Evolutionary conservation across 345 rosid genomes (phyloP).

Genomic region (Turnera subulata): DNA sequence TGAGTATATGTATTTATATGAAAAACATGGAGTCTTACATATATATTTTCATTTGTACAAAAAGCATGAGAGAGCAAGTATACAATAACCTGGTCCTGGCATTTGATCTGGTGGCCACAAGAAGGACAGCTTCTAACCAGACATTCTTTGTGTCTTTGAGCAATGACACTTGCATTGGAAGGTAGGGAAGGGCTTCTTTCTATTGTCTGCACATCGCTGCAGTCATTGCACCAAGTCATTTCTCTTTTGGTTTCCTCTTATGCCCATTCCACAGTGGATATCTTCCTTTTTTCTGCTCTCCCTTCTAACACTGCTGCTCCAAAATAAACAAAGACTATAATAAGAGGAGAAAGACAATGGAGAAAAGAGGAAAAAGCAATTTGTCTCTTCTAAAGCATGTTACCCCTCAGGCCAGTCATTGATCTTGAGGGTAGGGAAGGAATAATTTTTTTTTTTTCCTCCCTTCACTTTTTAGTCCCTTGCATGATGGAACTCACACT

Average conservation of each 20-base stretch:
- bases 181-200: constrained; percentile 43
- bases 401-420: constrained; percentile 23
- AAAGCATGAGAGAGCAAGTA: too few relatives aligned
- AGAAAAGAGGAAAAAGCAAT: constrained; percentile 28
- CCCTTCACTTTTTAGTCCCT: constrained; percentile 21
- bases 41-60: too few relatives aligned
- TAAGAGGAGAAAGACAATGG: constrained; percentile 11
- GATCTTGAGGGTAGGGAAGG: constrained; percentile 51
- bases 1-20: too few relatives aligned
- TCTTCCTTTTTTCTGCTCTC: constrained; percentile 9
- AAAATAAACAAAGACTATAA: constrained; percentile 29
- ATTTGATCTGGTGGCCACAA: constrained; percentile 81
- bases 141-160: constrained; percentile 30
- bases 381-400: constrained; percentile 44
- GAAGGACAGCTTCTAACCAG: constrained; percentile 69
- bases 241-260: background rate
- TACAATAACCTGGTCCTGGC: constrained; percentile 52
- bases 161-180: constrained; percentile 12
- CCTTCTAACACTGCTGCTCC: constrained; percentile 18
- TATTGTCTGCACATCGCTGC: constrained; percentile 57
- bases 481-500: too few relatives aligned
- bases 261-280: constrained; percentile 28
- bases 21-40: too few relatives aligned
- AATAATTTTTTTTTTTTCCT: constrained; percentile 53
- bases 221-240: constrained; percentile 97